Percentiles rank a stretch among this genome's conserved stretches.
Conservation (phyloP, 1,139 yeast species). For the Suhomyces atakaporum region DNA sequence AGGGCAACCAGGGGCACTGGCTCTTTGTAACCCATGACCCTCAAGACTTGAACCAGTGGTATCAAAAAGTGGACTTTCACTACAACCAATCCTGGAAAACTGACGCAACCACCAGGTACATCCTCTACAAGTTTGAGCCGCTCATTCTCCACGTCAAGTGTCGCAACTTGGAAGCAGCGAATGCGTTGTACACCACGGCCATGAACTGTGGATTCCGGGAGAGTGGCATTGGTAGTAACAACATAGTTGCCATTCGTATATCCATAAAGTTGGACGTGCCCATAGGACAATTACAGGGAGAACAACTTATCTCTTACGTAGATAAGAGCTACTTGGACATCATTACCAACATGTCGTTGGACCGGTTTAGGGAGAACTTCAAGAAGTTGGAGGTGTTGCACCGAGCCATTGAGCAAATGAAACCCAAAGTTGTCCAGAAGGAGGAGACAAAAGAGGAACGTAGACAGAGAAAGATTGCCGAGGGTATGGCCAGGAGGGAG, state of each 20-base stretch:
- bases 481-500: constrained; percentile 58
- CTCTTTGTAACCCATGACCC: constrained; percentile 75
- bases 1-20: constrained; percentile 86
- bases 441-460: constrained; percentile 53
- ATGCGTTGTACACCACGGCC: constrained; percentile 64
- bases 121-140: constrained; percentile 81
- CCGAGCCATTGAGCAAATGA: constrained; percentile 39
- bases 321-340: constrained; percentile 48
- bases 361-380: constrained; percentile 64
- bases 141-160: constrained; percentile 83
- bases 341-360: constrained; percentile 52
- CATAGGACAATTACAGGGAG: constrained; percentile 53
- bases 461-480: constrained; percentile 56
- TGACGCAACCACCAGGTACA: constrained; percentile 44
- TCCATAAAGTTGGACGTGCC: constrained; percentile 75
- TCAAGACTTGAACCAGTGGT: constrained; percentile 54
- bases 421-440: constrained; percentile 6
- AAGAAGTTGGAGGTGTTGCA: constrained; percentile 54
- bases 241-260: constrained; percentile 75
- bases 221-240: constrained; percentile 79
- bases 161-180: constrained; percentile 59
- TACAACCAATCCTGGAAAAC: constrained; percentile 16
- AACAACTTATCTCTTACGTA: constrained; percentile 43
- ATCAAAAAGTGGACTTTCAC: constrained; percentile 32
- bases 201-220: constrained; percentile 88